These are phyloP conservation scores for Licmophora abbreviata DNA, from an alignment of 108 stramenopile species.

Conservation along the genomic window DNA sequence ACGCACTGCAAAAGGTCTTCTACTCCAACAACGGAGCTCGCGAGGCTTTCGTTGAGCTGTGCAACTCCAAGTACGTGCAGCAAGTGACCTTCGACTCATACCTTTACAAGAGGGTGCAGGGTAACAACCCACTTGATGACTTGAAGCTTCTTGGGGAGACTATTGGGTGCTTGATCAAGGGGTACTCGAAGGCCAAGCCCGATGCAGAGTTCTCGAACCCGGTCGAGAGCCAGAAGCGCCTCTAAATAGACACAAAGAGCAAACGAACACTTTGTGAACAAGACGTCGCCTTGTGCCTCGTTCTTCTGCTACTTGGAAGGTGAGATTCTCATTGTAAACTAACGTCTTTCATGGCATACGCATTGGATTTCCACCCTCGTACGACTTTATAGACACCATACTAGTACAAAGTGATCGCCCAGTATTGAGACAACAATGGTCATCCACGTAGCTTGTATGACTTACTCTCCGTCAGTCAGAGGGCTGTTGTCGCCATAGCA, in stretches of 20 bases:
- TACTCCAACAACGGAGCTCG: constrained; percentile 97
- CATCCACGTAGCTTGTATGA: too few relatives aligned
- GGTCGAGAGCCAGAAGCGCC: constrained; percentile 89
- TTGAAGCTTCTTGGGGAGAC: constrained; percentile 95
- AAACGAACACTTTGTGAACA: too few relatives aligned
- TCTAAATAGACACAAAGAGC: constrained; percentile 47
- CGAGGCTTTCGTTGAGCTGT: constrained; percentile 96
- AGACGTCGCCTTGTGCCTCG: too few relatives aligned
- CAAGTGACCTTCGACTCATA: constrained; percentile 98
- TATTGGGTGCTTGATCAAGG: constrained; percentile 92
- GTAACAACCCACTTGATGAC: constrained; percentile 96
- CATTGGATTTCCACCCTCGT: too few relatives aligned
- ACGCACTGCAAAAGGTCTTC: constrained; percentile 96
- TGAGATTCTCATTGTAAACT: too few relatives aligned
- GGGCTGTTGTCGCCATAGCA: too few relatives aligned
- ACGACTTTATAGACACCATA: too few relatives aligned
- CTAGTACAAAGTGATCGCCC: too few relatives aligned
- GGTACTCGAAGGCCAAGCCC: constrained; percentile 89
- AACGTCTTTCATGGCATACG: too few relatives aligned
- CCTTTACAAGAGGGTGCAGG: constrained; percentile 97
- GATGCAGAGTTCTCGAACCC: constrained; percentile 94
- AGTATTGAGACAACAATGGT: too few relatives aligned
- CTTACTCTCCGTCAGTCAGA: too few relatives aligned
- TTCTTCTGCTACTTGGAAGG: too few relatives aligned
- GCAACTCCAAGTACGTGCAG: constrained; percentile 96